Evolutionary conservation across 2,329 filamentous ascomycete species (phyloP), one percentile per base, ranked within the genome.

Genomic region (Colletotrichum sp.): DNA sequence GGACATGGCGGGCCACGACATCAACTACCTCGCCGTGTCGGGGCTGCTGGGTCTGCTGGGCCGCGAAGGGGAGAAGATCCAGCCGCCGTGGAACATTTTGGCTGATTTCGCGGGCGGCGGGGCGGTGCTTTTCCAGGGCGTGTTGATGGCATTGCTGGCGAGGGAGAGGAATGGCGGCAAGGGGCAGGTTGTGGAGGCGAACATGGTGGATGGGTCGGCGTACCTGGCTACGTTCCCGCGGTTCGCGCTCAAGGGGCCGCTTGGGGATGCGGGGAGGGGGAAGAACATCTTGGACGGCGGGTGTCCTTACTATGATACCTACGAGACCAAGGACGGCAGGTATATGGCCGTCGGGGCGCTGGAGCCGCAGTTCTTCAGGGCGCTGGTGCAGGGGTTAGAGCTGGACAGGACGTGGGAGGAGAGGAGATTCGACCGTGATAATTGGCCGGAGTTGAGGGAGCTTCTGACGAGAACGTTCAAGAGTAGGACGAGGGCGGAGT

Each of bases 61-160:
- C 1, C 88, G 94, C 1, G 87, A 87, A 32, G 90, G 89, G 18
- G 91, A 93, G 81, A 92, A 91, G 78, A 96, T 96, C 1, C 93
- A 94, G 77, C 90, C 96, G 21, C 97, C 97, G 0, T 92, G 88
- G 8, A 99, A 99, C 81, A 89, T 99, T 21, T 86, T 99, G 2
- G 96, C 92, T 0, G 96, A 99, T 83, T 99, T 99, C 79, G 97
- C 95, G 0, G 96, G 96, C 36, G 96, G 96, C 24, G 96, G 96
- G 39, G 93, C 94, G 1, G 93, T 92, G 78, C 93, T 97, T 57
- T 95, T 97, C 80, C 88, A 96, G 75, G 96, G 96, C 0, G 92
- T 99, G 6, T 84, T 98, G 71, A 88, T 98, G 24, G 96, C 97
- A 0, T 85, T 99, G 75, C 81, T 98, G 12, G 89, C 92, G 16